Percentiles rank a stretch among this genome's conserved stretches.
phyloP scores from a whole-genome alignment of 805 yeast species.

The Lipomyces yamadae region DNA sequence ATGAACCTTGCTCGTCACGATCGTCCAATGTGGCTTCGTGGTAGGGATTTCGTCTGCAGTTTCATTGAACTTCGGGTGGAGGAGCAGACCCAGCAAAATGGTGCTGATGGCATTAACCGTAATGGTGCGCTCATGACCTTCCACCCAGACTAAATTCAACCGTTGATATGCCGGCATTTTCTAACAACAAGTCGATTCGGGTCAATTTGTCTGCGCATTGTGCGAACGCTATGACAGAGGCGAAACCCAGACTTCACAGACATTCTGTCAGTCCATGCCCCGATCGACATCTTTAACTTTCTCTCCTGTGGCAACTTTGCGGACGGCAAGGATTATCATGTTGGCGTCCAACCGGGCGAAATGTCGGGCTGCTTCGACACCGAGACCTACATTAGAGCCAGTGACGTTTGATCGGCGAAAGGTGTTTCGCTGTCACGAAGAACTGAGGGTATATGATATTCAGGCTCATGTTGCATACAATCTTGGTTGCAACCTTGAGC shows the following conservation, averaged over 20 bases:
- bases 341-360: conserved; percentile 13
- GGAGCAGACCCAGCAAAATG: not conserved
- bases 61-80: not conserved
- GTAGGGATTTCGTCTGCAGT: not conserved
- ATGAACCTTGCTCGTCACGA: not conserved
- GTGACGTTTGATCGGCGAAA: conserved; percentile 14
- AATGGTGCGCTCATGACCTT: not conserved
- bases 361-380: conserved; percentile 13
- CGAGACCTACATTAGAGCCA: conserved; percentile 13
- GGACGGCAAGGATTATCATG: conserved; percentile 10
- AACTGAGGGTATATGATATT: conserved; percentile 7
- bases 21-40: not conserved
- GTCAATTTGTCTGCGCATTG: not conserved
- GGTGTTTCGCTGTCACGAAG: conserved; percentile 7
- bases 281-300: conserved; percentile 12
- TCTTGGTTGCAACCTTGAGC: no score
- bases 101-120: not conserved
- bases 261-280: not conserved
- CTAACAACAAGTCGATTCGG: not conserved
- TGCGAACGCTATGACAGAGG: not conserved
- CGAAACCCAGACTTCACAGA: not conserved
- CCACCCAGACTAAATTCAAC: not conserved
- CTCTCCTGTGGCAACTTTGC: conserved; percentile 3
- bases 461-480: no score
- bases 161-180: not conserved